These are phyloP conservation scores for Viridothelium virens DNA, from an alignment of 495 filamentous ascomycete species.

Conservation along the genomic window DNA sequence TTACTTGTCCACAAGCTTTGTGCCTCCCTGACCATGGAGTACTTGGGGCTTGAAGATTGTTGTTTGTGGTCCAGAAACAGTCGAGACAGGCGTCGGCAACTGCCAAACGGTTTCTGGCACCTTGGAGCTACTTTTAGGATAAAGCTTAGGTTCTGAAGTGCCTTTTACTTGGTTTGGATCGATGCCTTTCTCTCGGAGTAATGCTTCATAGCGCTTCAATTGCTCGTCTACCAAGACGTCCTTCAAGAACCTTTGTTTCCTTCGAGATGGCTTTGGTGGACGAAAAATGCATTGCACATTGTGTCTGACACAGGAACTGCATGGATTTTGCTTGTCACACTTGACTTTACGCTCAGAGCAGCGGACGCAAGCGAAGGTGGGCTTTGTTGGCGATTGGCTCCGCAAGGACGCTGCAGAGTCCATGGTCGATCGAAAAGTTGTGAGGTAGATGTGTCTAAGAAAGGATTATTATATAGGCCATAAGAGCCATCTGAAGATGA, in stretches of 20 bases:
- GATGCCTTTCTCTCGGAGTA: background rate
- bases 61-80: background rate
- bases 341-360: slow-evolving; percentile 8
- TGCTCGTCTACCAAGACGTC: background rate
- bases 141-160: background rate
- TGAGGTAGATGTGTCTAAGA: background rate
- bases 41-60: background rate
- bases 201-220: slow-evolving; percentile 1
- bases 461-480: too few species aligned
- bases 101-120: background rate
- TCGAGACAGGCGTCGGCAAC: background rate
- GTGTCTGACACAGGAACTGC: background rate
- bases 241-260: background rate
- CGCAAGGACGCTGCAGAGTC: background rate
- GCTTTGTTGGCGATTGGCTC: background rate
- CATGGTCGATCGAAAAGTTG: background rate
- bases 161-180: background rate
- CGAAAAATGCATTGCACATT: slow-evolving; percentile 5
- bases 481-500: background rate
- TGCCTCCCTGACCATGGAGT: background rate
- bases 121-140: background rate
- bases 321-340: slow-evolving; percentile 8
- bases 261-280: slow-evolving; percentile 6
- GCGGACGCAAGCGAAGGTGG: slow-evolving; percentile 2
- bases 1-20: slow-evolving; percentile 9